Base-by-base conservation (phyloP, 169 alveolate species). In the Cryptosporidium meleagridis region DNA sequence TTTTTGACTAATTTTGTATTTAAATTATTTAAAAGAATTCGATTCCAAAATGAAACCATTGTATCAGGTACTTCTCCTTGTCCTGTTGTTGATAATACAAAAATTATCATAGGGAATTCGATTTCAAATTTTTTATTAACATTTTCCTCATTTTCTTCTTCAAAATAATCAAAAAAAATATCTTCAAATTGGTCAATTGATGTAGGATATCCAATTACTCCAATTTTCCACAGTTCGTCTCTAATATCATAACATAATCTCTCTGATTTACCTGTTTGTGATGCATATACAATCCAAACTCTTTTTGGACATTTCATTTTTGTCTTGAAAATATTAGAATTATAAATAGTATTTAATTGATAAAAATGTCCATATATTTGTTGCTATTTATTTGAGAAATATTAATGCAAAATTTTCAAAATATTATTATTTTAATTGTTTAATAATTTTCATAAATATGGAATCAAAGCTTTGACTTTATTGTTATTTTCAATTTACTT, bases 31-130 rank as follows among this genome's bases (percentile, higher is more conserved):
- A 26, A n/a, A 23, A 80, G 62, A 62, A 80, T 33, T 26, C 75
- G 75, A 45, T 80, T 59, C 89, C 89, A 80, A 80, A 80, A 80
- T 18, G 89, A 80, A 12, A 37, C 52, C 89, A 80, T 80, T 12
- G 35, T 62, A 62, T 80, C 75, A n/a, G 89, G 89, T 26, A 80
- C 89, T 29, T 80, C 80, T 10, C 89, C 89, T 48, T 80, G 89
- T 16, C 89, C 89, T 44, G 80, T 80, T 80, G 89, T 80, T 37
- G 89, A 80, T 26, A 80, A 18, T n/a, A 80, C 55, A 80, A 80
- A 80, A 16, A 80, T 62, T 26, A 62, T 62, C 53, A 65, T 16
- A 12, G 89, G 89, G 21, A 80, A 80, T 51, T 73, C 86, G 2
- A 31, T 23, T n/a, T 55, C 52, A 14, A 45, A 44, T 45, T 80